Evolutionary conservation across 1,284 basidiomycete genomes (phyloP), one percentile per base, ranked within the genome.

Genomic region (Sporisorium sorghi): DNA sequence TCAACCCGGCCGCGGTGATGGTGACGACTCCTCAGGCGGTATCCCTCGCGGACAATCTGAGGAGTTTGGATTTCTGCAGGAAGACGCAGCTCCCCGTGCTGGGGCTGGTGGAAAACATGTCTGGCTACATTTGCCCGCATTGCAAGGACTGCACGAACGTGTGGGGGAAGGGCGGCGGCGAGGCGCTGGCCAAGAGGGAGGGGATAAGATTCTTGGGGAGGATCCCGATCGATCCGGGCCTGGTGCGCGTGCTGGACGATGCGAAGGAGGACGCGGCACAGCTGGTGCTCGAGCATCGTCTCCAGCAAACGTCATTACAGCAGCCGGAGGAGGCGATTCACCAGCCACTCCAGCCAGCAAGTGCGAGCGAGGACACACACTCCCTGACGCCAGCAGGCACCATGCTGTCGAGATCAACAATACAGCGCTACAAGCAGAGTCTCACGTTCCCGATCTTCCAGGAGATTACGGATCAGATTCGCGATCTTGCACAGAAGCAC

Each of bases 21-120:
- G 95, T 99, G 69, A 97, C 96, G 30, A 99, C 97, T 1, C 97
- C 97, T 11, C 97, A 99, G 87, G 94, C 94, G 15, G 93, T 99
- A 39, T 94, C 96, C 1, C 88, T 99, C 49, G 90, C 93, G 83
- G 97, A 99, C 85, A 94, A 93, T 44, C 90, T 95, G 86, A 97
- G 99, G 86, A 96, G 93, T 72, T 88, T 99, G 60, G 95, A 94
- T 44, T 99, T 99, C 86, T 93, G 95, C 14, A 90, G 91, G 19
- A 90, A 93, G 24, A 92, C 94, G 50, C 87, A 89, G 32, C 87
- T 99, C 10, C 93, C 92, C 5, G 90, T 99, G n/a, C 86, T 97
- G 48, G 97, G 97, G 7, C 86, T 99, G 52, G 91, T 99, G 69
- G 97, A 99, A 85, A 99, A 99, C 86, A 98, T 99, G 97, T 93